Evolutionary conservation across 2,329 filamentous ascomycete species (phyloP), one percentile per base, ranked within the genome.

Genomic region (Chrysoporthe cubensis): DNA sequence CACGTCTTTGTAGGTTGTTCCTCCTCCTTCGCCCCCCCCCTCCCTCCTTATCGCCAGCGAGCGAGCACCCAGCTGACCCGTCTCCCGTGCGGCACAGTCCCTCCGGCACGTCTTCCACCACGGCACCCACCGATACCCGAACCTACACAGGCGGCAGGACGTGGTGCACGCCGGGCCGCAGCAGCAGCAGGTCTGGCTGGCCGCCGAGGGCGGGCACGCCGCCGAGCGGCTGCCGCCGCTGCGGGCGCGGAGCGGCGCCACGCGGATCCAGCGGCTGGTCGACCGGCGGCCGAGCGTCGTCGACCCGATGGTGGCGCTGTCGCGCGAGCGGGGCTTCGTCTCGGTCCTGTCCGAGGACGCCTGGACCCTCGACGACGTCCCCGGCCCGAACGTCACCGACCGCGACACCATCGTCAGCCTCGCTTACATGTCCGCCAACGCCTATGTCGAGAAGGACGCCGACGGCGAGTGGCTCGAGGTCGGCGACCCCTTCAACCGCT

Each of bases 101-200:
- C 87, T 99, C 66, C 90, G 93, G 74, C 95, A 99, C 79, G 90
- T 98, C 75, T 96, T 93, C 80, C 94, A 97, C 77, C 94, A 97
- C 80, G 95, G 95, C 68, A 91, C 93, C 52, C 87, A 95, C 78
- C 82, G 86, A 72, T 88, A 97, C 73, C 94, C 94, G 2, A 80
- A 85, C 5, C 86, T 97, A 18, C 93, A 97, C 78, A 86, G 90
- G 68, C 90, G 88, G 73, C 84, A 91, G 70, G 93, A 98, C 77
- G 82, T 97, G 43, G 70, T 76, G 54, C 80, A 86, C 26, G 79
- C 84, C 11, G 26, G 26, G 26, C 26, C 26, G 26, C 82, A 88
- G 57, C 85, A 89, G 18, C 62, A 69, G 34, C 80, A 84, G 44
- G 80, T 95, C 58, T 91, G 86, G 80, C 81, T 91, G 66, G 82